phyloP scores from a whole-genome alignment of 768 basidiomycete genomes.

The Dendrothele bispora region DNA sequence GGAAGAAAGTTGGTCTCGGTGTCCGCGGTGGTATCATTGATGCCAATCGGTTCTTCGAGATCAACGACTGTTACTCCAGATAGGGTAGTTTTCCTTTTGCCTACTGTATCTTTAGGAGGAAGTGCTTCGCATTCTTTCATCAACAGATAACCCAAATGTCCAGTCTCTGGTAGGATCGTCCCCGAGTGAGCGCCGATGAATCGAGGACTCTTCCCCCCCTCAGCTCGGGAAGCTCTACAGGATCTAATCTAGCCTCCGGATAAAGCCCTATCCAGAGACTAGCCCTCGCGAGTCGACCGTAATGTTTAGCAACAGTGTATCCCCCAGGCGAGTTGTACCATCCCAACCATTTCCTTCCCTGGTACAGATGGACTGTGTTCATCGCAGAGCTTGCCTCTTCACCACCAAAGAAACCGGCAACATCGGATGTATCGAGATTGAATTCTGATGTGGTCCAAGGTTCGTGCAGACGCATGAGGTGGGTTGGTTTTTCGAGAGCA shows the following conservation, averaged over 20 bases:
- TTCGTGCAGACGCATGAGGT: no score
- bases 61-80: conserved; percentile 19
- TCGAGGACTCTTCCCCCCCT: conserved; percentile 24
- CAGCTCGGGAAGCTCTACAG: conserved; percentile 22
- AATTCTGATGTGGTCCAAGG: no score
- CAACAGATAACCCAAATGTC: conserved; percentile 25
- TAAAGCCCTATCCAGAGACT: conserved; percentile 32
- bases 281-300: conserved; percentile 30
- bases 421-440: conserved; percentile 24
- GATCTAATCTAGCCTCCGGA: conserved; percentile 31
- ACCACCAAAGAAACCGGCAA: conserved; percentile 35
- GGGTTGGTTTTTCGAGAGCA: no score
- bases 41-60: conserved; percentile 3
- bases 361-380: conserved; percentile 29
- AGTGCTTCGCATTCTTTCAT: conserved; percentile 18
- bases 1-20: no score
- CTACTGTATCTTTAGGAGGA: background rate
- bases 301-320: conserved; percentile 28
- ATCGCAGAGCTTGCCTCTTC: conserved; percentile 35
- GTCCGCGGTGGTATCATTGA: no score
- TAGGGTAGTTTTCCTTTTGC: conserved; percentile 15
- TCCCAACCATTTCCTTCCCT: conserved; percentile 31
- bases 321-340: conserved; percentile 37
- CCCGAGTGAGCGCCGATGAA: conserved; percentile 26
- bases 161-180: conserved; percentile 23